Base-by-base conservation (phyloP, 23 red algal species). In the Agarophyton chilense region DNA sequence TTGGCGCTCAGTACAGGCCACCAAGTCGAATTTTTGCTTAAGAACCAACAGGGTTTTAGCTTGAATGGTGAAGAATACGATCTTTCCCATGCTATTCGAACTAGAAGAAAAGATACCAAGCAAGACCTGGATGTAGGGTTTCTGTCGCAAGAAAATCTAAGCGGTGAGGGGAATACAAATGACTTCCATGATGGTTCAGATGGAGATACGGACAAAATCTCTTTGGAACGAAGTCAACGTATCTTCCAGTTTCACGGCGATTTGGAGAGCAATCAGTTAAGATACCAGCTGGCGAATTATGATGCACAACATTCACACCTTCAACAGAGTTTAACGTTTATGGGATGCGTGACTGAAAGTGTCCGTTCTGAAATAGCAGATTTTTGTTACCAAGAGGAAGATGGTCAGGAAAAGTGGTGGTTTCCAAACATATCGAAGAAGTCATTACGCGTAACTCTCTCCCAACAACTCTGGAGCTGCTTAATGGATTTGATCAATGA, bases 321-420 rank as follows among this genome's bases (percentile, higher is more conserved):
- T 5, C 62, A 88, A 47, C 49, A 56, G 6, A 45, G 84, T 46
- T 35, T 88, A 34, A 88, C 66, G 6, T 88, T 88, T 68, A 88
- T 88, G 84, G 84, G 84, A 26, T 88, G 84, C 51, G 84, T 78
- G 7, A 77, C 52, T 18, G 84, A 88, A 57, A 75, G 52, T 21
- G 68, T 75, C 6, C 84, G 84, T 41, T 88, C 84, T 17, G 67
- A 45, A 57, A 53, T 88, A n/a, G 84, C 84, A 52, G 84, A 88
- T 2, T 72, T 72, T 44, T 72, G 65, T 43, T 72, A 84, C 46
- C 22, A 28, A 52, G 41, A 72, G 19, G 35, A 49, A 33, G 46
- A 67, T 53, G 41, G 81, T 50, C 14, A 84, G 10, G 44, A 63
- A 16, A 36, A 44, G 18, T 29, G 34, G 25, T 84, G 81, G 81